Conservation (phyloP, 2,329 filamentous ascomycete species). For the Epichloe glyceriae region DNA sequence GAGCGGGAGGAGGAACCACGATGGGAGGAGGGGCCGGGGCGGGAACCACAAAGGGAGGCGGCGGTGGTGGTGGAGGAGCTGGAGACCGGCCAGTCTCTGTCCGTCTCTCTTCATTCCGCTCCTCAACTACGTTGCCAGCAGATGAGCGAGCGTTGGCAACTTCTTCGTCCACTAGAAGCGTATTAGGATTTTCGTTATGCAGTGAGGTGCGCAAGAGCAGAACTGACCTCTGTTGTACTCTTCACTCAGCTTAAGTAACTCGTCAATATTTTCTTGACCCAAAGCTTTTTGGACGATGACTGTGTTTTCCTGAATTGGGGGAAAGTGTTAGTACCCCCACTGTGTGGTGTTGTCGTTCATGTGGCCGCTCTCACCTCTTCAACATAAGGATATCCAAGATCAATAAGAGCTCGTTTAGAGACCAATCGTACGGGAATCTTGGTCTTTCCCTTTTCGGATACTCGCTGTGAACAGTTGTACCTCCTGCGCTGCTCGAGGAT, state of each 20-base stretch:
- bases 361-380: constrained; percentile 53
- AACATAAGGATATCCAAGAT: constrained; percentile 74
- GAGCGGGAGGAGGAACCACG: constrained; percentile 15
- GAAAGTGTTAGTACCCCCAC: background rate
- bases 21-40: constrained; percentile 4
- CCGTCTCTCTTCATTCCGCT: constrained; percentile 28
- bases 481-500: constrained; percentile 33
- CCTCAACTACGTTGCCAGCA: constrained; percentile 33
- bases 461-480: constrained; percentile 41
- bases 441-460: constrained; percentile 82
- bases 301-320: constrained; percentile 50
- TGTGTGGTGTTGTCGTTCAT: constrained; percentile 6
- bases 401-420: constrained; percentile 66
- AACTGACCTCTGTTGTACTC: constrained; percentile 50
- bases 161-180: constrained; percentile 28
- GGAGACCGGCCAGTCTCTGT: constrained; percentile 1
- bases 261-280: constrained; percentile 82
- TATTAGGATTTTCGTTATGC: background rate
- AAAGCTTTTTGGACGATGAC: constrained; percentile 75
- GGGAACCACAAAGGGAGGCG: constrained; percentile 12
- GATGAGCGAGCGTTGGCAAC: constrained; percentile 32
- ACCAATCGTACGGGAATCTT: constrained; percentile 73
- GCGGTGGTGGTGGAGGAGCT: constrained; percentile 10
- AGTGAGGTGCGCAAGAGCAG: background rate
- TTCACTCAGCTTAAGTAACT: constrained; percentile 72